Percentiles rank a stretch among this genome's conserved stretches.
phyloP scores from a whole-genome alignment of 106 monocot genomes.

The Acorus calamus region DNA sequence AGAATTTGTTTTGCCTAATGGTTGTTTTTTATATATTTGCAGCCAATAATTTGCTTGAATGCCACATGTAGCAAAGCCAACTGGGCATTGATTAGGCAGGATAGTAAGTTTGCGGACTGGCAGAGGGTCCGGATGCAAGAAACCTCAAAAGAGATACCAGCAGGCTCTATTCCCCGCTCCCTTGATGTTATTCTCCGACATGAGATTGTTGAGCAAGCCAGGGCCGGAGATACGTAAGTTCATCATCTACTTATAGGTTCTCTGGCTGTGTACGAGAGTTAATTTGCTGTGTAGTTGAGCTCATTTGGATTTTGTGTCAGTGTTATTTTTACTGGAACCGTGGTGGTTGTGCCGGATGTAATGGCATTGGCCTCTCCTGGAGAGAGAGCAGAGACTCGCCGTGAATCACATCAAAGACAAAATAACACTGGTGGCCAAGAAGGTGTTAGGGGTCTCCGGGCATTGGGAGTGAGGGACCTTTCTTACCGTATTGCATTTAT shows the following conservation, averaged over 20 bases:
- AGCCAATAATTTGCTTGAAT: conserved; percentile 94
- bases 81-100: conserved; percentile 93
- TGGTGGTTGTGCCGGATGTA: conserved; percentile 92
- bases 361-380: conserved; percentile 93
- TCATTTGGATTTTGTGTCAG: conserved; percentile 22
- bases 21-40: conserved; percentile 1
- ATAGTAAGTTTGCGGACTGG: conserved; percentile 99
- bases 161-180: conserved; percentile 91
- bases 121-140: conserved; percentile 94
- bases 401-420: conserved; percentile 71
- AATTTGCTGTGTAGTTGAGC: neutral
- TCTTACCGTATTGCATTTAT: conserved; percentile 93
- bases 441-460: conserved; percentile 72
- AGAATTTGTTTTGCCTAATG: neutral
- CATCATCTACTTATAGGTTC: neutral
- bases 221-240: conserved; percentile 97
- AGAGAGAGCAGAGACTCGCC: conserved; percentile 78
- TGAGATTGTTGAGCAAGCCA: conserved; percentile 96
- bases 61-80: conserved; percentile 70
- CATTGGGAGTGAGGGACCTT: conserved; percentile 87
- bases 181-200: conserved; percentile 89
- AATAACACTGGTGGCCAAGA: conserved; percentile 59
- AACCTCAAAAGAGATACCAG: conserved; percentile 96
- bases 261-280: neutral
- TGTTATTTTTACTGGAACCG: conserved; percentile 79